Base-by-base conservation (phyloP, 23 red algal genomes). In the Gracilaria gracilis region DNA sequence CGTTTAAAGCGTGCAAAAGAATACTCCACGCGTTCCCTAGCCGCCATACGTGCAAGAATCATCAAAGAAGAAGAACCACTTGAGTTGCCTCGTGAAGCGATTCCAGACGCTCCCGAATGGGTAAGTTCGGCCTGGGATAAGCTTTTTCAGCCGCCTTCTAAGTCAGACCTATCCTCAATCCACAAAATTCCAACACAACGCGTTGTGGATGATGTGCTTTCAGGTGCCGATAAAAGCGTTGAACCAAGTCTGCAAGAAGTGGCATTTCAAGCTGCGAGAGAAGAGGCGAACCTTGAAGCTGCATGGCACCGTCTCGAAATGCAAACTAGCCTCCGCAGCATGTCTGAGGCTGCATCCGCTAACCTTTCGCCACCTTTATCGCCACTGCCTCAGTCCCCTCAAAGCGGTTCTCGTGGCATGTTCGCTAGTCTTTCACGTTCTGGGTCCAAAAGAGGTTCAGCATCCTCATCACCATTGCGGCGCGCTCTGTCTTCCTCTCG, bases 191-290 rank as follows among this genome's bases (percentile, higher is more conserved):
- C 64, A 17, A 87, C 84, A 14, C 84, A 87, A 36, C 62, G 84
- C 32, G 84, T 87, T 42, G 84, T 87, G 1, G 76, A 90, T 53
- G 87, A 90, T 51, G 87, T 81, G 57, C 73, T 80, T 46, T 71
- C 57, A 12, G 87, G 87, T 39, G 48, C 73, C 28, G 76, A 81
- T 14, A 81, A 80, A 29, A 90, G 87, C 57, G 87, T 90, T 55
- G 87, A 90, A 81, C 87, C 87, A 28, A 81, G 74, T 90, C 67
- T 87, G 9, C 62, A 87, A 33, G 51, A 74, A 51, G 87, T 90
- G 8, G 87, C 73, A 11, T 81, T 90, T 35, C 67, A 81, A 25
- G 51, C 46, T 81, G 87, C 73, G 16, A 64, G 87, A 46, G 87
- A 90, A n/a, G 87, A 90, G 9, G 87, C 73, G 9, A 81, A 90